phyloP scores from a whole-genome alignment of 176 grass and related monocot genomes.

The Phragmites australis region DNA sequence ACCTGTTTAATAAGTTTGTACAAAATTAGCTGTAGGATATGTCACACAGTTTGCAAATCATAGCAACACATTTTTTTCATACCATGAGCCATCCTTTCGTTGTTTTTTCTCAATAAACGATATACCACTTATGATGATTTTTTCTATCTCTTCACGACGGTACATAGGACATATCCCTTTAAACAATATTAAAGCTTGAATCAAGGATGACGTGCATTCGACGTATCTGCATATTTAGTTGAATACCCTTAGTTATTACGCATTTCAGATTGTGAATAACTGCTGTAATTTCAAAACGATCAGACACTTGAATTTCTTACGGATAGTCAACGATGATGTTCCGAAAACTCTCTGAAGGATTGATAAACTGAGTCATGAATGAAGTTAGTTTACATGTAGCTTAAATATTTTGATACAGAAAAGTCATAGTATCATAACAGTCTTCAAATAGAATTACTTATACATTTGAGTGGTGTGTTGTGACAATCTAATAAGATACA shows the following conservation, averaged over 20 bases:
- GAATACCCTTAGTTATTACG: neutral
- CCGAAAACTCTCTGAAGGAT: conserved; percentile 31
- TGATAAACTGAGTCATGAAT: neutral
- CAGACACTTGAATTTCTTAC: conserved; percentile 13
- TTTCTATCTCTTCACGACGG: neutral
- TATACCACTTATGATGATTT: neutral
- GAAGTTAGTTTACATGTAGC: neutral
- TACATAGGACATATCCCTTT: neutral
- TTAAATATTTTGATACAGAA: neutral
- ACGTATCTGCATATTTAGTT: neutral
- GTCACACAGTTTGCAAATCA: neutral
- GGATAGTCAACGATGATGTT: conserved; percentile 29
- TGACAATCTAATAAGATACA: neutral
- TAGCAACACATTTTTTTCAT: neutral
- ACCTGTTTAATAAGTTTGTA: too few relatives aligned
- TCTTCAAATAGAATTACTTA: neutral
- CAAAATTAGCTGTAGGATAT: neutral
- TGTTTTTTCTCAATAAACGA: conserved; percentile 17
- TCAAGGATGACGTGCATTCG: conserved; percentile 15
- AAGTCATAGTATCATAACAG: neutral
- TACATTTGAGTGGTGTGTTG: too few relatives aligned
- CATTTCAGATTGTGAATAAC: neutral
- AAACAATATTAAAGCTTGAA: conserved; percentile 10
- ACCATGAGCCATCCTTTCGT: neutral
- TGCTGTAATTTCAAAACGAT: neutral